Conservation (phyloP, 2,329 filamentous ascomycete species). For the Pseudogymnoascus sp. region DNA sequence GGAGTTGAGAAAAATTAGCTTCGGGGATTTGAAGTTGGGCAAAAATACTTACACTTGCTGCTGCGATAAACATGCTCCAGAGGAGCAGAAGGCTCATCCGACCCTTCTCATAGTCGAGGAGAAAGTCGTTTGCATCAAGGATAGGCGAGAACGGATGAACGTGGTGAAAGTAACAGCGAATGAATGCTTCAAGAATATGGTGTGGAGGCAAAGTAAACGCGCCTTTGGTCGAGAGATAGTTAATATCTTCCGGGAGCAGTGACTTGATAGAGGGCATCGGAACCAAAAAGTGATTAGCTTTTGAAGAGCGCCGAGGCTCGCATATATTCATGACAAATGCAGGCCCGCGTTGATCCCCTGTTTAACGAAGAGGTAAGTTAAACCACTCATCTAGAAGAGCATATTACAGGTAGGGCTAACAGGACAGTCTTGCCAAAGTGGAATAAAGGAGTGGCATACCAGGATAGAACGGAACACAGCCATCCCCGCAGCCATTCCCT, state of each 20-base stretch:
- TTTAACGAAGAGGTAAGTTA: not conserved
- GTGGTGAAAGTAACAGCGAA: slow-evolving; percentile 30
- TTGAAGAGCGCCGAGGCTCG: not conserved
- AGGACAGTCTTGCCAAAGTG: not conserved
- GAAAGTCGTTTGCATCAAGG: slow-evolving; percentile 26
- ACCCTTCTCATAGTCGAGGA: slow-evolving; percentile 23
- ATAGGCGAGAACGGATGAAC: slow-evolving; percentile 32
- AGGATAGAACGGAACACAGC: not conserved
- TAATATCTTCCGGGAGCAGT: slow-evolving; percentile 18
- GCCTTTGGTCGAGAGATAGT: slow-evolving; percentile 28
- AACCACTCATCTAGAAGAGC: not conserved
- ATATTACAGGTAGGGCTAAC: not conserved
- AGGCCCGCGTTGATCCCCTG: not conserved
- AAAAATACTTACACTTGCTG: slow-evolving; percentile 25
- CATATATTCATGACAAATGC: not conserved
- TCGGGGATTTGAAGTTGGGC: not conserved
- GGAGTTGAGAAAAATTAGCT: not conserved
- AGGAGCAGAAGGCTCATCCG: slow-evolving; percentile 30
- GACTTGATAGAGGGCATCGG: not conserved
- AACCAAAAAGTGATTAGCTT: not conserved
- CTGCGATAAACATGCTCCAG: slow-evolving; percentile 29
- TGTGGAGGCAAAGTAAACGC: slow-evolving; percentile 28
- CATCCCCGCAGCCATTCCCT: not conserved
- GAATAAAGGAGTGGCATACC: not conserved
- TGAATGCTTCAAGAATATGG: slow-evolving; percentile 25